Conservation (phyloP, 1,284 basidiomycete genomes). For the Ustilago esculenta region DNA sequence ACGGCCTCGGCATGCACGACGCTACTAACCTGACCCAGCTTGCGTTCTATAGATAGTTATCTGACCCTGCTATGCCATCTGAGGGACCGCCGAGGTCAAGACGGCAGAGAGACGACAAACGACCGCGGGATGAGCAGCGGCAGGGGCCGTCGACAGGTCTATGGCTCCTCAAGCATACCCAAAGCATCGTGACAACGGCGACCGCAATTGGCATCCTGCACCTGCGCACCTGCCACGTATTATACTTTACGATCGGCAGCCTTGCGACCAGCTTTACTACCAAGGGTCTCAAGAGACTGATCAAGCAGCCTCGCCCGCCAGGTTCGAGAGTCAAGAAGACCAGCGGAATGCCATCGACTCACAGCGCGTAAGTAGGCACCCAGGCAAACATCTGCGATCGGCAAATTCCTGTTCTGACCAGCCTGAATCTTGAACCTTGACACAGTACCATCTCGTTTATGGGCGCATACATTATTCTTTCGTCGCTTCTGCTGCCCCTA, state of each 20-base stretch:
- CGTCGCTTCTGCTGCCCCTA: conserved; percentile 35
- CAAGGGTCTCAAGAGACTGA: conserved; percentile 49
- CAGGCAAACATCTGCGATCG: too few species aligned
- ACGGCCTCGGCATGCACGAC: too few species aligned
- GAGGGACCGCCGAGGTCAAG: neutral
- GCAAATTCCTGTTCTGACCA: too few species aligned
- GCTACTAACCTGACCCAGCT: too few species aligned
- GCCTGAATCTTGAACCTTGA: too few species aligned
- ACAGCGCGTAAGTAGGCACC: conserved; percentile 38
- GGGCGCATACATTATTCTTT: conserved; percentile 45
- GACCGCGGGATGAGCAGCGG: neutral
- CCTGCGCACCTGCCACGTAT: conserved; percentile 35
- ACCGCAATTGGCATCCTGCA: conserved; percentile 49
- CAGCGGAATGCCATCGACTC: conserved; percentile 54
- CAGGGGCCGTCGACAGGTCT: conserved; percentile 35
- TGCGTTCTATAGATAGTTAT: too few species aligned
- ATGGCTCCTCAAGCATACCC: conserved; percentile 49
- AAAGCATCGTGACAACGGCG: conserved; percentile 48
- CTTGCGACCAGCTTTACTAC: conserved; percentile 49
- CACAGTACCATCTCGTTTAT: conserved; percentile 54
- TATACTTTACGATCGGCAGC: conserved; percentile 41
- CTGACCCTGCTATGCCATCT: conserved; percentile 9
- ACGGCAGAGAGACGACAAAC: neutral
- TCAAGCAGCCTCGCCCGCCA: conserved; percentile 51
- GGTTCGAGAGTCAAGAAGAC: conserved; percentile 48